Percentiles rank a stretch among this genome's conserved stretches.
phyloP scores from a whole-genome alignment of 2,329 filamentous ascomycete species.

The Colletotrichum incanum region DNA sequence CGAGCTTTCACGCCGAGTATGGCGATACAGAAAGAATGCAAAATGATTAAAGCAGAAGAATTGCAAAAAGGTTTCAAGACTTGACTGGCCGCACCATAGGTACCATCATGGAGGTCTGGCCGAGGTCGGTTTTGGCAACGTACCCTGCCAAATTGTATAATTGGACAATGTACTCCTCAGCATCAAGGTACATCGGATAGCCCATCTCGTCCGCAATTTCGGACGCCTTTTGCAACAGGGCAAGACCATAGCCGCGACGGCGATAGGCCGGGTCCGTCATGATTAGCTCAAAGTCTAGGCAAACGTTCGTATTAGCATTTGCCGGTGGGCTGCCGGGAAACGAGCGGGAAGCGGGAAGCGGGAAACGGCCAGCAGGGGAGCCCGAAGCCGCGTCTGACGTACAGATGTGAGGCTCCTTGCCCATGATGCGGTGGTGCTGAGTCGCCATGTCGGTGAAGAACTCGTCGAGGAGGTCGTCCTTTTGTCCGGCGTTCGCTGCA shows the following conservation, averaged over 20 bases:
- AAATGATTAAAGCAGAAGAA: neutral
- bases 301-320: neutral
- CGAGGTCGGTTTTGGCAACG: conserved; percentile 14
- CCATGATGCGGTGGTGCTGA: conserved; percentile 43
- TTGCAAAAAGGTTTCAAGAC: neutral
- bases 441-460: conserved; percentile 43
- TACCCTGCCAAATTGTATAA: conserved; percentile 44
- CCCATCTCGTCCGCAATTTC: conserved; percentile 38
- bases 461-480: conserved; percentile 34
- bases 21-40: neutral
- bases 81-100: conserved; percentile 43
- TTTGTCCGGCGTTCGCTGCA: conserved; percentile 32
- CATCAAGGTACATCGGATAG: conserved; percentile 43
- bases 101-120: conserved; percentile 36
- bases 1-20: neutral
- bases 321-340: too few species aligned
- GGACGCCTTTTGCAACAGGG: conserved; percentile 32
- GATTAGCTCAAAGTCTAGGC: conserved; percentile 43
- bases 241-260: conserved; percentile 37
- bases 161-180: conserved; percentile 35
- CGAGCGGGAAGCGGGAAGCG: too few species aligned
- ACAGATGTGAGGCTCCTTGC: conserved; percentile 43
- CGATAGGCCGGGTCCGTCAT: conserved; percentile 43
- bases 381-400: conserved; percentile 1
- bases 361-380: neutral